Evolutionary conservation across 2,329 filamentous ascomycete genomes (phyloP), one percentile per base, ranked within the genome.

Genomic region (Phoma herbarum): DNA sequence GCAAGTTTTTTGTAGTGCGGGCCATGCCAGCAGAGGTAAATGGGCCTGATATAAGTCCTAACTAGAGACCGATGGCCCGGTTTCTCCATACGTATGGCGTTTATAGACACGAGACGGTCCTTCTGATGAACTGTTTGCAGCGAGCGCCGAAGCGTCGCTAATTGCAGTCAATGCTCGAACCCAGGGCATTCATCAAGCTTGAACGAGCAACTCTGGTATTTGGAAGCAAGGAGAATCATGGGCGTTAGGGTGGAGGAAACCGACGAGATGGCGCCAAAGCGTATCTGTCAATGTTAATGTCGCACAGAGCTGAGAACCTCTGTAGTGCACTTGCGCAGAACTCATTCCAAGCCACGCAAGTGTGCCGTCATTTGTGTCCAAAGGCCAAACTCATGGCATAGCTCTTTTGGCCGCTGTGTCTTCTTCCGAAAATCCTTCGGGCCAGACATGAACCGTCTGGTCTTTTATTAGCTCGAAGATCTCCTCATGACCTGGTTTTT

Each of bases 381-480:
- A 20, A 16, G 10, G 20, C 43, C 3, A 45, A 45, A 25, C 7
- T 45, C 26, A 8, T 45, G 23, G 4, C n/a, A n/a, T n/a, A n/a
- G 43, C 25, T 45, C 16, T 31, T 45, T 25, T 45, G 25, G 25
- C 16, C 29, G 14, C 25, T 45, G 20, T 31, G 43, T 16, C 29
- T 23, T 25, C 43, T 16, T 45, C 43, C n/a, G n/a, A n/a, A n/a
- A n/a, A n/a, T n/a, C n/a, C 42, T 28, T 5, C 2, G 25, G 25
- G 42, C 42, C 43, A 45, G 26, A 45, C 10, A 45, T 45, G 29
- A 25, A 45, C 43, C 14, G 43, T 11, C 25, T 45, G 43, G 7
- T 28, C 43, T 45, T 29, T 45, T 25, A 45, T 29, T 16, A 45
- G 43, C 16, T 45, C n/a, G 25, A 29, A 45, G 16, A 29, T 45